Conservation (phyloP, 768 basidiomycete species). For the Podaxis sp. region DNA sequence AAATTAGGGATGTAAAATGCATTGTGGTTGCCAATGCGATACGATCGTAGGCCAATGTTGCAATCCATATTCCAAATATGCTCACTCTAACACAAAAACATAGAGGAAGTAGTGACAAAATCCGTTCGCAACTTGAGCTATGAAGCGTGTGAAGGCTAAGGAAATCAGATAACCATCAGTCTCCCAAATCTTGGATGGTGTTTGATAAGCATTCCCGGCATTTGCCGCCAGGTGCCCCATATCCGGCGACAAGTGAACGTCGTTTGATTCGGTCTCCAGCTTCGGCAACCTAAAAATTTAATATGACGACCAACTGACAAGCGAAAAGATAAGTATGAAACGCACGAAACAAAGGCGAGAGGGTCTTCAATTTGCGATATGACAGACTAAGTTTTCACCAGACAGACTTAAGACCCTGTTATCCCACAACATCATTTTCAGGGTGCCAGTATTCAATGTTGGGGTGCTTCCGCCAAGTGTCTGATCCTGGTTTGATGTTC, state of each 20-base stretch:
- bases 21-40: slow-evolving; percentile 38
- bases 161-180: too few species aligned
- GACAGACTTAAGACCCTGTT: not conserved
- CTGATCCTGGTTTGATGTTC: not conserved
- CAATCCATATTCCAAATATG: not conserved
- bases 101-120: not conserved
- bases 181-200: not conserved
- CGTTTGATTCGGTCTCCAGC: not conserved
- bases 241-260: not conserved
- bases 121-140: too few species aligned
- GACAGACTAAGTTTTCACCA: not conserved
- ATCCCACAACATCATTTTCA: not conserved
- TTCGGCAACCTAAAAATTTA: not conserved
- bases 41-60: not conserved
- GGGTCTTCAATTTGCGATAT: not conserved
- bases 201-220: not conserved
- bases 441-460: slow-evolving; percentile 2
- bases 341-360: not conserved
- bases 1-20: slow-evolving; percentile 79
- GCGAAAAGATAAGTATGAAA: not conserved
- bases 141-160: too few species aligned
- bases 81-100: not conserved
- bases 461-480: slow-evolving; percentile 9
- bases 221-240: not conserved
- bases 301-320: not conserved